Base-by-base conservation (phyloP, 2,329 filamentous ascomycete genomes). In the Beauveria asiatica region DNA sequence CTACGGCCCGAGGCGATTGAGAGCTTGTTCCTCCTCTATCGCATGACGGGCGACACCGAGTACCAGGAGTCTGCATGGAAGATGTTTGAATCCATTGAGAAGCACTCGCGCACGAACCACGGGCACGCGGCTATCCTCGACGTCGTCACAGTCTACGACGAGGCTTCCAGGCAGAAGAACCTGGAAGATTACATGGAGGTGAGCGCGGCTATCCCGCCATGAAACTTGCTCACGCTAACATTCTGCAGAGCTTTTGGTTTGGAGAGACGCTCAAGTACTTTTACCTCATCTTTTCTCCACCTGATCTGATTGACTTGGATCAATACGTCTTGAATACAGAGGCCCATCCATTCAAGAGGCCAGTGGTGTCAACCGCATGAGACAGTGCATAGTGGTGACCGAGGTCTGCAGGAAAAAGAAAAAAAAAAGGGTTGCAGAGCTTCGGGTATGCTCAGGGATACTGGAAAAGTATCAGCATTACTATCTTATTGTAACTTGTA, bases 1-100 rank as follows among this genome's bases (percentile, higher is more conserved):
- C 76, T 89, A 41, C 80, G 86, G 61, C 86, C 88, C n/a, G 88
- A 92, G 73, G 88, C 88, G 5, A 89, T 92, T 60, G 88, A 92
- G 74, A 89, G 86, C 21, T 83, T 92, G n/a, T 92, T 89, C 72
- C 83, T 88, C 70, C 83, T 91, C 79, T 88, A 86, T 70, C 82
- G 88, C 59, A 77, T 89, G 56, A 91, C 87, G 0, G 88, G 87
- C 30, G 81, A 88, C 64, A 64, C 76, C 1, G 74, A 78, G 56
- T 89, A 83, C 78, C 82, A 83, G 65, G 81, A 87, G 54, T 83
- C 83, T 64, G 88, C 86, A 1, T 91, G 88, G 87, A 76, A 78
- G 56, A 91, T 91, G 86, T 90, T 90, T 68, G 69, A 79, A 54
- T 79, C 83, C 1, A 76, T 90, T 27, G 75, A 82, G 56, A 78